Conservation (phyloP, 176 grass and related monocot species). For the Hordeum marinum region DNA sequence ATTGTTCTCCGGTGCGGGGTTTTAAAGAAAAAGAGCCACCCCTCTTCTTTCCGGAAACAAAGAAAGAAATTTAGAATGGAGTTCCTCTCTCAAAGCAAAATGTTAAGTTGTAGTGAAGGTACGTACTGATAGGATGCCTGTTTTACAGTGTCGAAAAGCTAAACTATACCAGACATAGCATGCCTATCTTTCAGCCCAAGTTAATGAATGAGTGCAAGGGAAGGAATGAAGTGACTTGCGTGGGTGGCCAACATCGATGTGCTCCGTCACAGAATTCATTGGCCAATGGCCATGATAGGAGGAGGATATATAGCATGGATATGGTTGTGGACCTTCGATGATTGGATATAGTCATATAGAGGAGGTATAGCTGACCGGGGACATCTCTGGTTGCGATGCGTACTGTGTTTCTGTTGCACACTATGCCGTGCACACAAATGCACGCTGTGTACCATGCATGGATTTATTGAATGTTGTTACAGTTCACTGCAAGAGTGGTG, state of each 20-base stretch:
- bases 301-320: neutral
- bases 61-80: neutral
- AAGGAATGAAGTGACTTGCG: slow-evolving; percentile 22
- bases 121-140: neutral
- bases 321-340: slow-evolving; percentile 9
- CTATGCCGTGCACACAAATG: too few species aligned
- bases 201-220: slow-evolving; percentile 21
- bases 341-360: slow-evolving; percentile 20
- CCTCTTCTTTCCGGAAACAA: too few species aligned
- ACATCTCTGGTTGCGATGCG: neutral
- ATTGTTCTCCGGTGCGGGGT: too few species aligned
- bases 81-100: neutral
- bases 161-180: neutral
- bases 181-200: slow-evolving; percentile 8
- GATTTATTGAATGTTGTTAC: slow-evolving; percentile 12
- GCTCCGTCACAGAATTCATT: slow-evolving; percentile 1
- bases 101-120: neutral
- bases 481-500: neutral
- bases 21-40: too few species aligned
- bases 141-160: neutral
- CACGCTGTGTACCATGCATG: neutral
- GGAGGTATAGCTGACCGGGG: neutral
- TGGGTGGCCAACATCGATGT: slow-evolving; percentile 5
- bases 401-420: neutral
- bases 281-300: slow-evolving; percentile 7